Evolutionary conservation across 192 early-diverging fungal species (phyloP), one percentile per base, ranked within the genome.

Genomic region (Linnemannia hyalina): DNA sequence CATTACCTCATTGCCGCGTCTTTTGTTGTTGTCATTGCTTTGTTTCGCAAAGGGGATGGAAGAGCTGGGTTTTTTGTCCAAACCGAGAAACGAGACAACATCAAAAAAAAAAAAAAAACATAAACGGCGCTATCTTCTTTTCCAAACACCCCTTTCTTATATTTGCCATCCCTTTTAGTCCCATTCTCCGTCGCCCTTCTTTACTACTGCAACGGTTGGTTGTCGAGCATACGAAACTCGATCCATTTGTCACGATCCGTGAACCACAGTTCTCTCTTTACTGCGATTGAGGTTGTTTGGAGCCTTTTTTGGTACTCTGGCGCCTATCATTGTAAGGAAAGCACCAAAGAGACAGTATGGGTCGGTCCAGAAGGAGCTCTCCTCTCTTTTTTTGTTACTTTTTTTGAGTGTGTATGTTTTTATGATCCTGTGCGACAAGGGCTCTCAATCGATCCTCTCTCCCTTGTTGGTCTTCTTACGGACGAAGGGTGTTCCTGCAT

Each of bases 401-500:
- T 26, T 10, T 5, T n/a, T 57, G 6, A 10, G 7, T 18, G 6
- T 57, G 22, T 65, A 8, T 65, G 7, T 32, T 65, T 65, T 32
- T 32, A 29, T 65, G 60, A 65, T 65, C 60, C 60, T 65, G 29
- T 65, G 26, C 60, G 13, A 65, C 29, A 23, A 32, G 60, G 60
- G 60, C 60, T 65, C 60, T 35, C 60, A 65, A 65, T 65, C 60
- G 29, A 29, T 65, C n/a, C 60, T 65, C 60, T 26, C 29, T 46
- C 49, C 15, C 49, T 52, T 52, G 20, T 52, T 18, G 0, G 49
- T 52, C 1, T 65, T 29, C 29, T 32, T 65, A 15, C 60, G 29
- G 5, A 52, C 49, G 4, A 52, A 65, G n/a, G 10, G 57, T n/a
- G 57, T 26, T 9, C n/a, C n/a, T 55, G 55, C 60, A 26, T 65